Percentiles rank a stretch among this genome's conserved stretches.
Evolutionary conservation across 129 eudicot species (phyloP).

Genomic region (Saussurea involucrata): DNA sequence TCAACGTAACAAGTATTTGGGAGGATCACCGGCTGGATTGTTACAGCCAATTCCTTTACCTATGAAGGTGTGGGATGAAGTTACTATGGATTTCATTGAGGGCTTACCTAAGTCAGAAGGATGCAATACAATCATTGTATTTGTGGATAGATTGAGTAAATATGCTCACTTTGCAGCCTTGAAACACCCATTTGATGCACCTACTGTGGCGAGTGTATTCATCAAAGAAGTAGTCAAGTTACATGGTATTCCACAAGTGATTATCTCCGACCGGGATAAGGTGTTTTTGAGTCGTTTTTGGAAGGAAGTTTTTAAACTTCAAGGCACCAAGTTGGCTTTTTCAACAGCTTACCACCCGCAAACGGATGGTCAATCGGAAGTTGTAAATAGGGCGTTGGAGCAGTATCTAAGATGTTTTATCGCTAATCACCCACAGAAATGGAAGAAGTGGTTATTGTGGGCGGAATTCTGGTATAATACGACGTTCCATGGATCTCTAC

Average conservation of each 20-base stretch:
- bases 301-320: not conserved
- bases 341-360: not conserved
- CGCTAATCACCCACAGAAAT: not conserved
- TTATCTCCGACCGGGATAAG: not conserved
- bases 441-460: not conserved
- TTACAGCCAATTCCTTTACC: not conserved
- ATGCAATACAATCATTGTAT: not conserved
- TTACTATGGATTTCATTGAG: not conserved
- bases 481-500: too few relatives aligned
- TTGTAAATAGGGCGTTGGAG: not conserved
- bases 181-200: not conserved
- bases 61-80: not conserved
- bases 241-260: not conserved
- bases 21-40: not conserved
- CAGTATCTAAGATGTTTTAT: not conserved
- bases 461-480: too few relatives aligned
- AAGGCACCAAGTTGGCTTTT: not conserved
- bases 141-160: not conserved
- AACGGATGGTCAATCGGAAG: not conserved
- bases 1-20: not conserved
- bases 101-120: not conserved
- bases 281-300: not conserved
- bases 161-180: not conserved
- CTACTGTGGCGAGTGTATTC: not conserved
- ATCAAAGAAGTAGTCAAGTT: not conserved